Evolutionary conservation across 441 rosid genomes (phyloP).

Genomic region (Populus hybrid): DNA sequence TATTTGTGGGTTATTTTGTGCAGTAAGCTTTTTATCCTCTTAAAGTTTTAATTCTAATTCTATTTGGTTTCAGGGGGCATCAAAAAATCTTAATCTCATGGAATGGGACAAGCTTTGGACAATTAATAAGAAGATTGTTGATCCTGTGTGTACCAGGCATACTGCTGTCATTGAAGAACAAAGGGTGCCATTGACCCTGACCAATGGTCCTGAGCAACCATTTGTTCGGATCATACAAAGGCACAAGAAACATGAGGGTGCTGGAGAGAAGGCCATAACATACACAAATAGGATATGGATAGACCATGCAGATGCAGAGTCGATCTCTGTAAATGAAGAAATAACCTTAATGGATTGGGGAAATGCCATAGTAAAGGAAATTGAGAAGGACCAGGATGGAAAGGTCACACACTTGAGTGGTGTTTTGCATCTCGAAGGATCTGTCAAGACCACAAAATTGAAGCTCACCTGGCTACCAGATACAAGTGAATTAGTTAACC

Average conservation of each 20-base stretch:
- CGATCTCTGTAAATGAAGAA: slow-evolving; percentile 67
- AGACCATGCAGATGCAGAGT: slow-evolving; percentile 70
- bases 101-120: slow-evolving; percentile 98
- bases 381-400: slow-evolving; percentile 61
- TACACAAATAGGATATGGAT: slow-evolving; percentile 75
- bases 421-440: slow-evolving; percentile 78
- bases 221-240: slow-evolving; percentile 77
- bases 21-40: not conserved
- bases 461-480: slow-evolving; percentile 95
- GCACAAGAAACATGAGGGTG: slow-evolving; percentile 89
- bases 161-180: slow-evolving; percentile 78
- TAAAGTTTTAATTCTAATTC: slow-evolving; percentile 7
- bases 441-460: slow-evolving; percentile 87
- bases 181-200: slow-evolving; percentile 55
- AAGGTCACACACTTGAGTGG: slow-evolving; percentile 55
- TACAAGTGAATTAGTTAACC: slow-evolving; percentile 54
- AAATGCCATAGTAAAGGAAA: slow-evolving; percentile 79
- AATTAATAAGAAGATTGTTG: slow-evolving; percentile 83
- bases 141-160: slow-evolving; percentile 94
- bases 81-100: slow-evolving; percentile 86
- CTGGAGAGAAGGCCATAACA: slow-evolving; percentile 92
- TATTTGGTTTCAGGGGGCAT: slow-evolving; percentile 58
- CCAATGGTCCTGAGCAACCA: slow-evolving; percentile 65
- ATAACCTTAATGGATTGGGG: slow-evolving; percentile 98
- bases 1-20: not conserved